These are phyloP conservation scores for Collybiopsis confluens DNA, from an alignment of 768 basidiomycete genomes.

Conservation along the genomic window DNA sequence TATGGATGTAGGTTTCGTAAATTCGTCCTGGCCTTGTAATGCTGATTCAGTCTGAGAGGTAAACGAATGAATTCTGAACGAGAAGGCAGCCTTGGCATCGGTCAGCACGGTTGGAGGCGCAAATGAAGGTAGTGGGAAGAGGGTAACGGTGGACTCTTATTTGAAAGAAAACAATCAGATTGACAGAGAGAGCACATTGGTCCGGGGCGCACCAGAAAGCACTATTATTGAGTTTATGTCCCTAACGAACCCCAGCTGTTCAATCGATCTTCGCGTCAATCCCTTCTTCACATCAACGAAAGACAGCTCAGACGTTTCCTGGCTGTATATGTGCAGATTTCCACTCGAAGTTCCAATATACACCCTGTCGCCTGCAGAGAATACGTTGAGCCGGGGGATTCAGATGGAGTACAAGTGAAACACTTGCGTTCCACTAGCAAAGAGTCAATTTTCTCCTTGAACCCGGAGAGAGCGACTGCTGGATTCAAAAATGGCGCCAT, in stretches of 20 bases:
- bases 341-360: conserved; percentile 62
- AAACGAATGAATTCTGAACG: conserved; percentile 70
- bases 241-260: conserved; percentile 82
- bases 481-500: conserved; percentile 38
- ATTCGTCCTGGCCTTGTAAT: conserved; percentile 17
- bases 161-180: conserved; percentile 4
- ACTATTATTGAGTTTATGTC: conserved; percentile 84
- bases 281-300: conserved; percentile 64
- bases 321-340: conserved; percentile 47
- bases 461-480: conserved; percentile 29
- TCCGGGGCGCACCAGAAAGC: conserved; percentile 62
- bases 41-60: conserved; percentile 38
- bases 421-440: conserved; percentile 39
- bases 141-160: conserved; percentile 65
- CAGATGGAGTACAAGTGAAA: not conserved
- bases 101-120: conserved; percentile 65
- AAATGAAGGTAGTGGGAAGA: conserved; percentile 74
- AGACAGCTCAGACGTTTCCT: conserved; percentile 32
- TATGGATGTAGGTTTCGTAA: conserved; percentile 39
- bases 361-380: conserved; percentile 46
- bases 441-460: conserved; percentile 49
- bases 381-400: not conserved
- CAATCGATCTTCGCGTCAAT: conserved; percentile 67
- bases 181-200: not conserved
- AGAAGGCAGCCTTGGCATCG: conserved; percentile 78